Evolutionary conservation across 345 rosid genomes (phyloP).

Genomic region (Excoecaria cochinchinensis): DNA sequence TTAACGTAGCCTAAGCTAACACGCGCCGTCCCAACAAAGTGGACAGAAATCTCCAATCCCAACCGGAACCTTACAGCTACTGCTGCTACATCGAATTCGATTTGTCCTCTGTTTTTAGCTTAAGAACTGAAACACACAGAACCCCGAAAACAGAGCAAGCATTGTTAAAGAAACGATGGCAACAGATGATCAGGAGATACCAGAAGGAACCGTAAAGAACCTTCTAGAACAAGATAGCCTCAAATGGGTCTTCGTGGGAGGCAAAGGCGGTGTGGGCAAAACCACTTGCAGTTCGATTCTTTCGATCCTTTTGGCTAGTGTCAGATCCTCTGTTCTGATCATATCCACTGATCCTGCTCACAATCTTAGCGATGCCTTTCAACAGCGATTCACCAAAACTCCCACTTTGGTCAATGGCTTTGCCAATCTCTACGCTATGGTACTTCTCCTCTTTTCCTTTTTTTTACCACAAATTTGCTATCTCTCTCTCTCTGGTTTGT

Average conservation of each 20-base stretch:
- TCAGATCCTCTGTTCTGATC: conserved; percentile 91
- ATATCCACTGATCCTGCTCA: conserved; percentile 99
- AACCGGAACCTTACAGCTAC: background rate
- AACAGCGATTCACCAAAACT: conserved; percentile 84
- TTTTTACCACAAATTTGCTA: background rate
- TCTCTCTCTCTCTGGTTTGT: background rate
- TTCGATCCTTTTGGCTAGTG: conserved; percentile 69
- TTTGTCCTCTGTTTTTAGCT: conserved; percentile 7
- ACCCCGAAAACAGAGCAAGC: background rate
- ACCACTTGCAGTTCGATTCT: conserved; percentile 95
- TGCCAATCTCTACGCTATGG: conserved; percentile 95
- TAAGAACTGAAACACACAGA: background rate
- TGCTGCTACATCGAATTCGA: background rate
- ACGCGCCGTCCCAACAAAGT: conserved; percentile 7
- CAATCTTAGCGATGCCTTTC: conserved; percentile 99
- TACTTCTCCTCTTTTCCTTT: conserved; percentile 12
- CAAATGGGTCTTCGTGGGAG: conserved; percentile 99
- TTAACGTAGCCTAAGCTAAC: background rate
- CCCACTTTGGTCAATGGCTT: conserved; percentile 92
- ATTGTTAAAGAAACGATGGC: conserved; percentile 20
- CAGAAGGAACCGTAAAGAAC: conserved; percentile 74
- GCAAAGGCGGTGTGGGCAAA: conserved; percentile 98
- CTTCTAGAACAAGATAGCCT: conserved; percentile 79
- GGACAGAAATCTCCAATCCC: background rate
- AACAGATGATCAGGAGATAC: conserved; percentile 36